These are phyloP conservation scores for cucumber (Cucumis sativus) DNA, from an alignment of 306 rosid genomes.

Conservation along the genomic window Cucumber_9930_V3 NC_026655.2:7297501-7298000, in stretches of 20 bases:
- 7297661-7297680: not conserved
- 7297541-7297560: not conserved
- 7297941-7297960: slow-evolving; percentile 75
- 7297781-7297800: slow-evolving; percentile 54
- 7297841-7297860: not conserved
- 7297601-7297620: not conserved
- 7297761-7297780: slow-evolving; percentile 95
- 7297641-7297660: not conserved
- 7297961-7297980: slow-evolving; percentile 99
- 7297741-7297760: slow-evolving; percentile 85
- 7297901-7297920: not conserved
- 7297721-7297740: slow-evolving; percentile 65
- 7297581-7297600: not conserved
- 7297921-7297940: not conserved
- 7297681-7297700: slow-evolving; percentile 8
- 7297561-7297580: not conserved
- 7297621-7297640: not conserved
- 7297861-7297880: not conserved
- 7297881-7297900: not conserved
- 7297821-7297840: not conserved
- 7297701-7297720: slow-evolving; percentile 72
- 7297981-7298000: slow-evolving; percentile 93
- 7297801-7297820: not conserved
- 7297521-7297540: not conserved
- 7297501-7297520: not conserved